Evolutionary conservation across 257 asterid genomes (phyloP).

Genomic region (Oldenlandia corymbosa): DNA sequence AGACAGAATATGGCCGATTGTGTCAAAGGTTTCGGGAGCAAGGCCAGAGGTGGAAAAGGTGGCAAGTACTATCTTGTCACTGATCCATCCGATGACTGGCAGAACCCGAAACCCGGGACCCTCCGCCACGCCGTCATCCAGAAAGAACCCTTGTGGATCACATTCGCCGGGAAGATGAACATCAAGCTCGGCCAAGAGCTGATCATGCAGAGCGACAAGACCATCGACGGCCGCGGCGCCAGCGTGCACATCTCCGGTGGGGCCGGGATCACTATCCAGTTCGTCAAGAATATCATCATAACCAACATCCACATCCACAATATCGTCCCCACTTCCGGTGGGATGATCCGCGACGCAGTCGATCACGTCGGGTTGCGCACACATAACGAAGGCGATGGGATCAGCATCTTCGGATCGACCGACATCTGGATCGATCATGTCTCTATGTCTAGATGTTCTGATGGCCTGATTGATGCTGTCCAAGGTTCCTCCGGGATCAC

Average conservation of each 20-base stretch:
- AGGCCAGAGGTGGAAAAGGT: conserved; percentile 25
- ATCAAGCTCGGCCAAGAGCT: conserved; percentile 22
- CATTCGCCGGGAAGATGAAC: conserved; percentile 21
- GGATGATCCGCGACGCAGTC: conserved; percentile 24
- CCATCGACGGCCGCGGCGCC: conserved; percentile 35
- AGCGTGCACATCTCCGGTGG: conserved; percentile 26
- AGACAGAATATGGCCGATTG: conserved; percentile 23
- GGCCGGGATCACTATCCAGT: conserved; percentile 28
- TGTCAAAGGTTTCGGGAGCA: conserved; percentile 26
- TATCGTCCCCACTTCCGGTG: conserved; percentile 15
- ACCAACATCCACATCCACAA: conserved; percentile 18
- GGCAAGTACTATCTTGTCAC: conserved; percentile 26
- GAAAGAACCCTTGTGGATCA: conserved; percentile 31
- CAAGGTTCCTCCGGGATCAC: conserved; percentile 29
- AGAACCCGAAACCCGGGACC: conserved; percentile 33
- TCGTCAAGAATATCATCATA: conserved; percentile 16
- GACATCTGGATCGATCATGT: conserved; percentile 34
- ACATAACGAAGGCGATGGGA: conserved; percentile 30
- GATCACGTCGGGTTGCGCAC: conserved; percentile 23
- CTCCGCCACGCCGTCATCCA: conserved; percentile 36
- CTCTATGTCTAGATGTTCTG: conserved; percentile 26
- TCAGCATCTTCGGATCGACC: conserved; percentile 15
- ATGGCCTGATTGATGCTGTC: conserved; percentile 34
- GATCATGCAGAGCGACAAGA: conserved; percentile 26
- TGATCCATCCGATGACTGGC: conserved; percentile 22